Evolutionary conservation across 202 grass and related monocot genomes (phyloP), one percentile per base, ranked within the genome.

Genomic region (Zoysia matrella): DNA sequence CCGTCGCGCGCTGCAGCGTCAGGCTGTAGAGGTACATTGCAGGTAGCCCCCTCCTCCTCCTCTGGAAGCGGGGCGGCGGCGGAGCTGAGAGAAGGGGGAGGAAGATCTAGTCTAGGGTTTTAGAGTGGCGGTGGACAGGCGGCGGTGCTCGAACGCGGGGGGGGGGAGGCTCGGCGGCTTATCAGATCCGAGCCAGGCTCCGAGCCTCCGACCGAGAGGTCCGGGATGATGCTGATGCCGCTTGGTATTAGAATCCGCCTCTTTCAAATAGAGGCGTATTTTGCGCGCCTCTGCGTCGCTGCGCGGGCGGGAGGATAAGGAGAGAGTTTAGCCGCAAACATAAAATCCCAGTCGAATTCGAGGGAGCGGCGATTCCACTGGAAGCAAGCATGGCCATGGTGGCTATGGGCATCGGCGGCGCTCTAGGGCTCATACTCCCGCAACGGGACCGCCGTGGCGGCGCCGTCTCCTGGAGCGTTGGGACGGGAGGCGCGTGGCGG

Each of bases 1-100:
- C 96, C 22, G 89, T 90, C 7, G 93, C 74, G 11, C 88, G 82
- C 85, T 99, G 96, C 50, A 99, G 87, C 39, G 87, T 99, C 52
- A 99, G 83, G 69, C 87, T 94, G 83, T 96, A 99, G 61, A 99
- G 90, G 40, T 95, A 99, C 93, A 99, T 95, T 68, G 18, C 6
- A 44, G 49, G 22, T 30, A 47, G 5, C 46, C 40, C 55, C 6
- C 5, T 52, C 54, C 79, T 79, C 62, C 69, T 69, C 60, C 60
- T n/a, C 9, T 52, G 46, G n/a, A 39, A 41, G 30, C 10, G 51
- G 15, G 47, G 56, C 39, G n/a, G 13, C 2, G 18, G 15, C 4
- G 58, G 68, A 52, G 30, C 0, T 44, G 57, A 8, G 58, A 45
- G 52, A 9, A 44, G 3, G 40, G 73, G 65, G 71, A 22, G 46